A percentile compares a stretch with the other conserved stretches of the same genome.
phyloP scores from a whole-genome alignment of 1,139 yeast genomes.

The Arxiozyma bovina region DNA sequence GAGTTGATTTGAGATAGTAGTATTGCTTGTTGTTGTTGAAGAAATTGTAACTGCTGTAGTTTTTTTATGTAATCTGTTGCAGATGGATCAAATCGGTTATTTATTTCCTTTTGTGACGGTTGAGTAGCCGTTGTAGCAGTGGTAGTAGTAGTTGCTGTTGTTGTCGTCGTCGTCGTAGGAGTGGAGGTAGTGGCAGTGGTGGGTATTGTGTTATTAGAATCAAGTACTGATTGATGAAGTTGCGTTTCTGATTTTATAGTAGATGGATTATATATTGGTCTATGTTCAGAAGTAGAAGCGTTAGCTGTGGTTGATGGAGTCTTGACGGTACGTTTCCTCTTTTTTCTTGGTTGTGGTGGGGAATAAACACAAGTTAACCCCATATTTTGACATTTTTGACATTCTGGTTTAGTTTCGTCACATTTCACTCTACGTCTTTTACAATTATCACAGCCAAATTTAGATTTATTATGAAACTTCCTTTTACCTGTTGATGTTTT shows the following conservation, averaged over 20 bases:
- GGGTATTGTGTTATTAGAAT: not conserved
- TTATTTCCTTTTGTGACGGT: not conserved
- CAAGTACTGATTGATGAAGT: not conserved
- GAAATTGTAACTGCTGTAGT: conserved; percentile 10
- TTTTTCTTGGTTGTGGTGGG: conserved; percentile 20
- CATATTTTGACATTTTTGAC: conserved; percentile 71
- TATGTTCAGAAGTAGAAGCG: not conserved
- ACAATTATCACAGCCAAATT: conserved; percentile 84
- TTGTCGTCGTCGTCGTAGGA: no score
- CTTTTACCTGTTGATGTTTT: conserved; percentile 43
- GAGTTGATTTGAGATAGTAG: conserved; percentile 5
- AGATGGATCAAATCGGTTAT: not conserved
- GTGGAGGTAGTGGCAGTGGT: not conserved
- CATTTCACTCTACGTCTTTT: conserved; percentile 85
- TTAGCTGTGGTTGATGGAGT: not conserved
- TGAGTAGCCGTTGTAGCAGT: not conserved
- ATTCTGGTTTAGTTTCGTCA: conserved; percentile 75
- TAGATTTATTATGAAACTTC: conserved; percentile 76
- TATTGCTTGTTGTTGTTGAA: conserved; percentile 9
- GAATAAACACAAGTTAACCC: conserved; percentile 64
- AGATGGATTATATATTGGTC: not conserved
- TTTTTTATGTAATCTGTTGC: conserved; percentile 6
- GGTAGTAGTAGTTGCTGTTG: not conserved
- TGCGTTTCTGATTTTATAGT: not conserved
- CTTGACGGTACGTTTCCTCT: not conserved